A percentile compares a stretch with the other conserved stretches of the same genome.
These are phyloP conservation scores for Maudiozyma humilis DNA, from an alignment of 1,139 yeast genomes.

Conservation along the genomic window DNA sequence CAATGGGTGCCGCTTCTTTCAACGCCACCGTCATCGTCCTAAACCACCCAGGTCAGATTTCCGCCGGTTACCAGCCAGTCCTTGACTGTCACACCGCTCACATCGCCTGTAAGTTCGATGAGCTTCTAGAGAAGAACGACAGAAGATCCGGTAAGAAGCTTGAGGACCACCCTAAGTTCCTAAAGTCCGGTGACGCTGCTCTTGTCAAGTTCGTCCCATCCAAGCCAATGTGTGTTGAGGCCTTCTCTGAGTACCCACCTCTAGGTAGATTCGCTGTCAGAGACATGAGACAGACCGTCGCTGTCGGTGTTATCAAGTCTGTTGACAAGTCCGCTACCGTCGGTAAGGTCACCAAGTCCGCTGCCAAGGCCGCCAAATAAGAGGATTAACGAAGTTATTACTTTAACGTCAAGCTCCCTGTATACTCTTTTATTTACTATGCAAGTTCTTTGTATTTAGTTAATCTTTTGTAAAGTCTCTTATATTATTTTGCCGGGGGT, in stretches of 20 bases:
- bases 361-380: slow-evolving; percentile 13
- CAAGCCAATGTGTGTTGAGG: slow-evolving; percentile 97
- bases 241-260: slow-evolving; percentile 94
- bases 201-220: slow-evolving; percentile 85
- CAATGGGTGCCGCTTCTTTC: slow-evolving; percentile 75
- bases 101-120: slow-evolving; percentile 87
- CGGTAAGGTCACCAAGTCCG: slow-evolving; percentile 84
- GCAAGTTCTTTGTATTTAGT: slow-evolving; percentile 2
- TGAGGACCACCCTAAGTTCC: slow-evolving; percentile 77
- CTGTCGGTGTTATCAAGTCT: slow-evolving; percentile 98
- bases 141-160: slow-evolving; percentile 86
- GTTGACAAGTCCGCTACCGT: slow-evolving; percentile 89
- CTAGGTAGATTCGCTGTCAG: slow-evolving; percentile 99
- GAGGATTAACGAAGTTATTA: slow-evolving; percentile 6
- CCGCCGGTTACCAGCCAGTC: slow-evolving; percentile 90
- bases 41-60: slow-evolving; percentile 92
- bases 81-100: slow-evolving; percentile 88
- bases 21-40: slow-evolving; percentile 69
- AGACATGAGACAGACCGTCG: slow-evolving; percentile 99
- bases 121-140: slow-evolving; percentile 81
- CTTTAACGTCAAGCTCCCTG: neutral
- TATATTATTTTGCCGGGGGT: too few relatives aligned
- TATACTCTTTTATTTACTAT: neutral
- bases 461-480: slow-evolving; percentile 2
- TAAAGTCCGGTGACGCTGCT: slow-evolving; percentile 93